Evolutionary conservation across 768 basidiomycete genomes (phyloP), one percentile per base, ranked within the genome.

Genomic region (Sarcodon sp.): DNA sequence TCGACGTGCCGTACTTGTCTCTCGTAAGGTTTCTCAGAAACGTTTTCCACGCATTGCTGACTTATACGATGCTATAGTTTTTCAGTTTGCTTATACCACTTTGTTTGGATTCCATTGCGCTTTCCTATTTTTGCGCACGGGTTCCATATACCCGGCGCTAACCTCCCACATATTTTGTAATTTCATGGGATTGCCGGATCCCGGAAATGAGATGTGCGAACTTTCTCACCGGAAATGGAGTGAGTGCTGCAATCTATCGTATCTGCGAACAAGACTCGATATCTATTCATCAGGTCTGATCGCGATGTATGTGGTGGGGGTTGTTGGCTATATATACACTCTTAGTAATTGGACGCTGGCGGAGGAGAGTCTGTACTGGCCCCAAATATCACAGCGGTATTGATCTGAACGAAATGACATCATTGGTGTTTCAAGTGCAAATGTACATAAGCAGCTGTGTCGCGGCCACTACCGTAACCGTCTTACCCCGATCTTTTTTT

Each of bases 101-200:
- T 57, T 97, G 11, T 98, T 98, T 55, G 96, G 96, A 4, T 87
- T 83, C 62, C 86, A 85, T 63, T 82, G 80, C 18, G 75, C 88
- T 4, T 96, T 79, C 64, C 73, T 96, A 38, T 90, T 92, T 65
- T 70, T 94, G 7, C 79, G 86, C 44, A 91, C 92, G 4, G 79
- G 83, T 12, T 92, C 90, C 4, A 65, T 97, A 50, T 62, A 83
- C 32, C 83, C 91, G 1, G 70, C 92, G 2, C 72, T 92, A 47
- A 64, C 74, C 7, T 79, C 90, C 0, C 96, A 99, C 59, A 66
- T 85, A 1, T 94, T 91, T 59, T 98, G 96, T 70, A 99, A 99
- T 59, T 61, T 86, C 45, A 93, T 97, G 88, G 93, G 93, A 1
- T 57, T 97, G 31, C 96, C 94, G 2, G 72, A 80, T 46, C 72